phyloP scores from a whole-genome alignment of 768 basidiomycete species.

The Strobilomyces confusus region DNA sequence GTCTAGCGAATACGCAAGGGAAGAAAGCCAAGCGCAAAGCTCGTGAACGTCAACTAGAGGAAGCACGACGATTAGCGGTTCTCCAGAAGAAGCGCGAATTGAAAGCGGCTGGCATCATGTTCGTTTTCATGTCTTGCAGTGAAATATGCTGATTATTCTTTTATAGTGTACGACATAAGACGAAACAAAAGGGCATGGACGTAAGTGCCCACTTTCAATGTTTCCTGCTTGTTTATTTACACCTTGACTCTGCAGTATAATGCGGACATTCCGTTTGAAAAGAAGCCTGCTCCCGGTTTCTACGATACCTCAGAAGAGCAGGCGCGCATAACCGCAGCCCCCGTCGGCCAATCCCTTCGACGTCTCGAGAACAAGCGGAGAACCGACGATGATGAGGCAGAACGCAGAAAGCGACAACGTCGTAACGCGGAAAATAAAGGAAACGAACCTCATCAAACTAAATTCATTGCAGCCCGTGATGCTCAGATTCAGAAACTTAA shows the following conservation, averaged over 20 bases:
- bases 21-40: conserved; percentile 99
- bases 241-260: conserved; percentile 64
- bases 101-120: conserved; percentile 98
- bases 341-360: conserved; percentile 85
- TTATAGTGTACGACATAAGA: conserved; percentile 82
- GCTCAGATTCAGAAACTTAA: conserved; percentile 97
- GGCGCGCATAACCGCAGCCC: conserved; percentile 79
- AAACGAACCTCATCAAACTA: conserved; percentile 73
- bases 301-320: conserved; percentile 96
- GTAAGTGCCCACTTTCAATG: conserved; percentile 41
- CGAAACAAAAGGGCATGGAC: conserved; percentile 97
- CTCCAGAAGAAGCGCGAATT: conserved; percentile 97
- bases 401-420: conserved; percentile 84
- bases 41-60: conserved; percentile 93
- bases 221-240: not conserved
- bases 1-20: conserved; percentile 97
- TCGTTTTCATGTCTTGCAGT: conserved; percentile 27
- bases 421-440: conserved; percentile 62
- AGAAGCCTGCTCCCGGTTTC: conserved; percentile 92
- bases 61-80: conserved; percentile 89
- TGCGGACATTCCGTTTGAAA: conserved; percentile 97
- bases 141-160: conserved; percentile 1
- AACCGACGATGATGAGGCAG: conserved; percentile 90
- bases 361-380: conserved; percentile 96
- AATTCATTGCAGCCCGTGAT: conserved; percentile 95